Percentiles rank a stretch among this genome's conserved stretches.
These are phyloP conservation scores for Myochromella boudieri DNA, from an alignment of 768 basidiomycete species.

Conservation along the genomic window DNA sequence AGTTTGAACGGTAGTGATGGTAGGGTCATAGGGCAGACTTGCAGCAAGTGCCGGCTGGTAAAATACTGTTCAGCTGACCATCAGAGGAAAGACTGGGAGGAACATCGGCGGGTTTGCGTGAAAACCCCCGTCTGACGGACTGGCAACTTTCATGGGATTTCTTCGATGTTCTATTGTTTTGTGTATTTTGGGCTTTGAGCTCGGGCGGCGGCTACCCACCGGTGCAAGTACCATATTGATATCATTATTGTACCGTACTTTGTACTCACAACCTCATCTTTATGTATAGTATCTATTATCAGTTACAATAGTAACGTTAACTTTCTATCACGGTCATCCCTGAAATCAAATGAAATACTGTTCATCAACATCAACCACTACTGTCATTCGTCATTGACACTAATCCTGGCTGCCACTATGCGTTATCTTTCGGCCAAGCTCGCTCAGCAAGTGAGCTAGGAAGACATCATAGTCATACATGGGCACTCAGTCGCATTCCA, in stretches of 20 bases:
- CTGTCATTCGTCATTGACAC: too few relatives aligned
- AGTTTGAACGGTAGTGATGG: slow-evolving; percentile 14
- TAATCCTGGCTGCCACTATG: too few relatives aligned
- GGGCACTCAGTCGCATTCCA: slow-evolving; percentile 25
- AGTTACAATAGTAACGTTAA: not conserved
- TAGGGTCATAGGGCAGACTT: slow-evolving; percentile 52
- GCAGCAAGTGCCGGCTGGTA: slow-evolving; percentile 78
- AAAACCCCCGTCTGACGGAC: too few relatives aligned
- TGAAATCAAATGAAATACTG: too few relatives aligned
- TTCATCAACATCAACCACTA: too few relatives aligned
- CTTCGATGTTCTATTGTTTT: slow-evolving; percentile 3
- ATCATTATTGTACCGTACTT: slow-evolving; percentile 8
- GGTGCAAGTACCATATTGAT: too few relatives aligned
- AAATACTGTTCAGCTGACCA: slow-evolving; percentile 77
- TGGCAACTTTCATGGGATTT: too few relatives aligned
- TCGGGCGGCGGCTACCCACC: too few relatives aligned
- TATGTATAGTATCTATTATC: not conserved
- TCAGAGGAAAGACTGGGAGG: slow-evolving; percentile 77
- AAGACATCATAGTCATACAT: not conserved
- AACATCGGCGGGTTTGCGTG: slow-evolving; percentile 68
- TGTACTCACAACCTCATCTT: slow-evolving; percentile 1
- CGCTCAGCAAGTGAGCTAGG: slow-evolving; percentile 67
- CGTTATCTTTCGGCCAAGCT: slow-evolving; percentile 70
- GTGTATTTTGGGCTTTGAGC: slow-evolving; percentile 2
- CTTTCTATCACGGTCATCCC: not conserved